Evolutionary conservation across 1,284 basidiomycete species (phyloP), one percentile per base, ranked within the genome.

Genomic region (Wallemia hederae): DNA sequence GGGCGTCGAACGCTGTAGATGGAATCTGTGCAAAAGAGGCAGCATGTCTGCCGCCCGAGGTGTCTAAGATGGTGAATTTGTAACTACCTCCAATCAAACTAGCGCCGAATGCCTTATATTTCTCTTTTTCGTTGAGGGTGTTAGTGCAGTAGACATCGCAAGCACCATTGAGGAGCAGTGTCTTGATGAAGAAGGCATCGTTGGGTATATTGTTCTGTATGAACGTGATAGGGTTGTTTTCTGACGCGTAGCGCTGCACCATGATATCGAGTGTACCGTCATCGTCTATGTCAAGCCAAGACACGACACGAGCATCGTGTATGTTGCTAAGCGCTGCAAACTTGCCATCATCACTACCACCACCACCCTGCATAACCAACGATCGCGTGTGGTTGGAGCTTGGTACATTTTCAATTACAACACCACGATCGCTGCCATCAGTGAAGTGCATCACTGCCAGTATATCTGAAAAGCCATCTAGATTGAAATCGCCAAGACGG

Each of bases 151-250:
- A 60, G 24, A 24, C 82, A 60, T 80, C 76, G 66, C 92, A 98
- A 0, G 89, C 92, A 14, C 90, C 90, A 67, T 96, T 97, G 31
- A 96, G 72, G 1, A 94, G 87, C 59, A 92, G 84, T 0, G 90
- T 86, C 69, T 97, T 97, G 62, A 98, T 76, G 78, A 98, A 98
- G 75, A 99, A 99, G 0, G 94, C 91, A 66, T 99, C 94, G 68
- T 91, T 90, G 69, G 94, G 98, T 67, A 90, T 89, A 71, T 97
- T 97, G 70, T 99, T 98, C 71, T 94, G 89, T 49, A 98, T 75
- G 66, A 99, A 96, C 1, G 81, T 71, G 17, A 90, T 73, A 57
- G 63, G 66, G 19, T 71, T 64, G 1, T 69, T 71, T 2, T 63
- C 63, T 61, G 80, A 79, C 14, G 74, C 72, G 0, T 85, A 80